These are phyloP conservation scores for Arabidopsis lyrata DNA, from an alignment of 441 rosid genomes.

Conservation along the genomic window DNA sequence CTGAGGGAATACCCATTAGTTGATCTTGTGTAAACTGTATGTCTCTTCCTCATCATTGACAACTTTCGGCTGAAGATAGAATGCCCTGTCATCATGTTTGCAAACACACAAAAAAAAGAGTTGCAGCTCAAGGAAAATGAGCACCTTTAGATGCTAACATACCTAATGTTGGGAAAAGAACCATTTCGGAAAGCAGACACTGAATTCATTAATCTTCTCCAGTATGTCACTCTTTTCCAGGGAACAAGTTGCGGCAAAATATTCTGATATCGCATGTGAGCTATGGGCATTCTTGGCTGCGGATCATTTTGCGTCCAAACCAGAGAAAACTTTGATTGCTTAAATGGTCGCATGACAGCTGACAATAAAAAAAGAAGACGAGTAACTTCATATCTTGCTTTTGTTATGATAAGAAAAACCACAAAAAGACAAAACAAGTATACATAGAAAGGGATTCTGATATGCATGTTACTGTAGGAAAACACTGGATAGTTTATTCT, in stretches of 20 bases:
- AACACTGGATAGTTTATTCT: constrained; percentile 16
- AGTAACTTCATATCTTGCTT: constrained; percentile 23
- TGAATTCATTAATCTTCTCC: constrained; percentile 64
- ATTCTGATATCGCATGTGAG: constrained; percentile 49
- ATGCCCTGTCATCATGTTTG: constrained; percentile 38
- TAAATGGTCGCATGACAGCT: constrained; percentile 51
- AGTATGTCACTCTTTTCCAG: constrained; percentile 82
- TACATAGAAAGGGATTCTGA: constrained; percentile 19
- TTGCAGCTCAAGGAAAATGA: constrained; percentile 42
- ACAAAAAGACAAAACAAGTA: not conserved
- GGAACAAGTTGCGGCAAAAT: constrained; percentile 82
- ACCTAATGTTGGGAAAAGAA: constrained; percentile 75
- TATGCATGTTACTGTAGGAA: constrained; percentile 28
- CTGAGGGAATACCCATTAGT: constrained; percentile 84
- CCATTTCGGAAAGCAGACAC: constrained; percentile 49
- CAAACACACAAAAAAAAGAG: constrained; percentile 33
- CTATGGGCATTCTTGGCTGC: constrained; percentile 42
- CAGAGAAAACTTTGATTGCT: constrained; percentile 68
- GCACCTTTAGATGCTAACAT: constrained; percentile 34
- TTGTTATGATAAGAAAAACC: constrained; percentile 14
- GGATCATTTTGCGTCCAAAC: constrained; percentile 78
- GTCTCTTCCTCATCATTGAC: constrained; percentile 74
- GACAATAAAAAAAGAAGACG: constrained; percentile 48
- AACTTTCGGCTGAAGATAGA: constrained; percentile 65
- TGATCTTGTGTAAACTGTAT: constrained; percentile 85